Evolutionary conservation across 352 stramenopile species (phyloP).

Genomic region (Pythium monospermum): DNA sequence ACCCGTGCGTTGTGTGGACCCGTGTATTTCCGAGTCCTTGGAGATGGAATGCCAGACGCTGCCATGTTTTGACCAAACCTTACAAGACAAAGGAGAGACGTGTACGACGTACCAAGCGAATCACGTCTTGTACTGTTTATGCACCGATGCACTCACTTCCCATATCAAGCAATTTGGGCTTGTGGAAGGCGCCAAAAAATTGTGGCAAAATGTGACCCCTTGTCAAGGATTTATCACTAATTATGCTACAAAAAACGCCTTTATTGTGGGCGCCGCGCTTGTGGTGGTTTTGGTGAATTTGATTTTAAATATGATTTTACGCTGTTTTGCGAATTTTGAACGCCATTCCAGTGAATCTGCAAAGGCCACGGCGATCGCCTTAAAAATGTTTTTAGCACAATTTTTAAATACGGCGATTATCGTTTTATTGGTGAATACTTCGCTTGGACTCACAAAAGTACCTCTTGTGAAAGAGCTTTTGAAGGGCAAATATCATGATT

Average conservation of each 20-base stretch:
- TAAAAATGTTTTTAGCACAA: constrained; percentile 79
- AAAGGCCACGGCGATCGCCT: constrained; percentile 60
- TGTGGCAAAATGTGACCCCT: constrained; percentile 50
- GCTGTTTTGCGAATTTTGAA: constrained; percentile 64
- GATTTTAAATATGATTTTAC: constrained; percentile 66
- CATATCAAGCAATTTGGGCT: constrained; percentile 45
- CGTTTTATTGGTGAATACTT: constrained; percentile 73
- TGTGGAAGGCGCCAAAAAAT: constrained; percentile 37
- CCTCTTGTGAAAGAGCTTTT: constrained; percentile 56
- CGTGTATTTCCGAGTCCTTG: constrained; percentile 55
- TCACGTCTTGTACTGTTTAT: constrained; percentile 70
- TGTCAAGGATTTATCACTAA: constrained; percentile 63
- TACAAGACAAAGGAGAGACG: constrained; percentile 23
- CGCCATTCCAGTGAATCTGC: constrained; percentile 71
- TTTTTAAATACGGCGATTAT: constrained; percentile 86
- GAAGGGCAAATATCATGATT: constrained; percentile 74
- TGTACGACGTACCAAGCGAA: constrained; percentile 61
- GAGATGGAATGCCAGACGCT: constrained; percentile 52
- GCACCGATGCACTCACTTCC: constrained; percentile 39
- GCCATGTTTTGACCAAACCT: constrained; percentile 50
- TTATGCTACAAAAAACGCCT: constrained; percentile 55
- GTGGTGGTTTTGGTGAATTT: constrained; percentile 78
- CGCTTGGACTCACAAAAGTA: constrained; percentile 33
- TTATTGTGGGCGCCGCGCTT: constrained; percentile 54
- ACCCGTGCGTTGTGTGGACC: constrained; percentile 37